phyloP scores from a whole-genome alignment of 2,329 filamentous ascomycete species.

The Cytospora paraplurivora region DNA sequence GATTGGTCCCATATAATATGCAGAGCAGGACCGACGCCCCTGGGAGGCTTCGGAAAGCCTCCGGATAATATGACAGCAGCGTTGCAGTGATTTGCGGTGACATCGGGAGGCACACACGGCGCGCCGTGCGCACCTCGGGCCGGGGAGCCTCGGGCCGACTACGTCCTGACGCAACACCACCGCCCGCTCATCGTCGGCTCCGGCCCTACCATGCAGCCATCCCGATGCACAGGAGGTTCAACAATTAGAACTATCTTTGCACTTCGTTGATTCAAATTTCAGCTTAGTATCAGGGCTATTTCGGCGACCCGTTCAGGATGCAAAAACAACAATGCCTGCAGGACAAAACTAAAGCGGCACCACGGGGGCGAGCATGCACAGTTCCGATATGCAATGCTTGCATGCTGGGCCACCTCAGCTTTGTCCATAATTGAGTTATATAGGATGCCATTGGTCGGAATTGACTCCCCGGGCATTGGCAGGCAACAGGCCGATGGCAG shows the following conservation, averaged over 20 bases:
- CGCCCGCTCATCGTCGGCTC: constrained; percentile 39
- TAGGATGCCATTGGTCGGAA: not conserved
- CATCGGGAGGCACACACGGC: too few relatives aligned
- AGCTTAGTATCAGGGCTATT: constrained; percentile 34
- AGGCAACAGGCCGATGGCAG: constrained; percentile 32
- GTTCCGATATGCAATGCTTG: constrained; percentile 34
- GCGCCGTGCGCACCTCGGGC: too few relatives aligned
- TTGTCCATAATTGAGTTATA: constrained; percentile 29
- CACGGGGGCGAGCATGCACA: constrained; percentile 33
- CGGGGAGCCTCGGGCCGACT: too few relatives aligned
- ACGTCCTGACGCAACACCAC: too few relatives aligned
- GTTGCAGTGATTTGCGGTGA: too few relatives aligned
- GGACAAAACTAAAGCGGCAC: constrained; percentile 37
- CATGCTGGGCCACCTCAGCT: constrained; percentile 33
- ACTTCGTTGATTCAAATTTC: constrained; percentile 36
- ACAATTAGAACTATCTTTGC: constrained; percentile 28
- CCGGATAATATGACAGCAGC: too few relatives aligned
- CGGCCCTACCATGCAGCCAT: constrained; percentile 35
- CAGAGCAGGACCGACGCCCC: too few relatives aligned
- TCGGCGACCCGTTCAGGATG: constrained; percentile 34
- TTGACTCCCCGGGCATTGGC: constrained; percentile 29
- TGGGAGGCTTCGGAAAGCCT: too few relatives aligned
- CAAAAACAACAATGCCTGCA: constrained; percentile 36
- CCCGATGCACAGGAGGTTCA: constrained; percentile 30
- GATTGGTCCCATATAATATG: too few relatives aligned